Conservation (phyloP, 225 moss, liverwort and hornwort genomes). For the Sphagnum contortum region DNA sequence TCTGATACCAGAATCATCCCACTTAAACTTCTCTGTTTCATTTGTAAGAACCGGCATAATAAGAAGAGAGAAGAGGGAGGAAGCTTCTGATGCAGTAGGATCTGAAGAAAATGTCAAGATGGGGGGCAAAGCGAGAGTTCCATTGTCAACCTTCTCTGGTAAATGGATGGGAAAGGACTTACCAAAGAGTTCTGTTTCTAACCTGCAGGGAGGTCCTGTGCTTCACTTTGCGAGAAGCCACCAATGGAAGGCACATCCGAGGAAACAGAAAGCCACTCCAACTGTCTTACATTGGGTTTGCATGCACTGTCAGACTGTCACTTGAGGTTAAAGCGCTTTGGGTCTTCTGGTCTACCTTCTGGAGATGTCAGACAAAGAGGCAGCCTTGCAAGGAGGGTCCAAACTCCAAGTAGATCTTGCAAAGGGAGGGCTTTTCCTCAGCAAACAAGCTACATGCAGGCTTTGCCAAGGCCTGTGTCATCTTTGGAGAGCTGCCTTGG, state of each 20-base stretch:
- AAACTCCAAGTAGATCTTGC: slow-evolving; percentile 26
- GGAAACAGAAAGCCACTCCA: slow-evolving; percentile 8
- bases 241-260: slow-evolving; percentile 8
- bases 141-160: slow-evolving; percentile 17
- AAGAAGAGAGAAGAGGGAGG: not conserved
- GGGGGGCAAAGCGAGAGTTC: slow-evolving; percentile 20
- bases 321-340: slow-evolving; percentile 17
- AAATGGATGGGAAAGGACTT: slow-evolving; percentile 14
- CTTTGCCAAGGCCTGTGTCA: slow-evolving; percentile 73
- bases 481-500: slow-evolving; percentile 87
- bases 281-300: slow-evolving; percentile 16
- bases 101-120: slow-evolving; percentile 9
- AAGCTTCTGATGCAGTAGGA: not conserved
- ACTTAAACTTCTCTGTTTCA: too few species aligned
- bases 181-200: slow-evolving; percentile 19
- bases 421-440: slow-evolving; percentile 32
- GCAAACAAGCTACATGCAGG: slow-evolving; percentile 40
- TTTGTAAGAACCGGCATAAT: too few species aligned
- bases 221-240: slow-evolving; percentile 11
- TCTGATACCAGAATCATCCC: too few species aligned
- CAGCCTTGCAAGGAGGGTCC: slow-evolving; percentile 9
- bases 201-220: slow-evolving; percentile 15
- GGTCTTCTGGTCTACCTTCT: slow-evolving; percentile 11
- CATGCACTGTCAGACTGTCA: slow-evolving; percentile 15
- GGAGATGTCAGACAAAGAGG: slow-evolving; percentile 9